A percentile compares a stretch with the other conserved stretches of the same genome.
phyloP scores from a whole-genome alignment of 2,329 filamentous ascomycete genomes.

The Clonostachys solani region DNA sequence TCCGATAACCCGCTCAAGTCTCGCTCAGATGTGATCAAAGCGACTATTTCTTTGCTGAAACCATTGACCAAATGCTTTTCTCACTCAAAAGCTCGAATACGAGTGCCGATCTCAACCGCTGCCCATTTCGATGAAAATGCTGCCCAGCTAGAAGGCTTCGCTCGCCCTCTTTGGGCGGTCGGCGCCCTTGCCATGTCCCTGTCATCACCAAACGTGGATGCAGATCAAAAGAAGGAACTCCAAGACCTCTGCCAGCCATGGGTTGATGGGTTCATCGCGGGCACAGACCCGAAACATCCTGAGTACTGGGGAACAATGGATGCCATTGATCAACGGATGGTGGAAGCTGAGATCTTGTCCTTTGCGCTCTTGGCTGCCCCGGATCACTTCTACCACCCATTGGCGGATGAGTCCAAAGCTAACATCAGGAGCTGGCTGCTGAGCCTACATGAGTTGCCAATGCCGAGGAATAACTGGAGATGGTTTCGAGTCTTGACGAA shows the following conservation, averaged over 20 bases:
- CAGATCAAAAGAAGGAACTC: background rate
- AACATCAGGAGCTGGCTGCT: conserved; percentile 35
- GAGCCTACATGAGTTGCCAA: conserved; percentile 34
- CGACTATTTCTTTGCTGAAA: conserved; percentile 22
- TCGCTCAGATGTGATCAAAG: conserved; percentile 26
- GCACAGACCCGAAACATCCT: conserved; percentile 21
- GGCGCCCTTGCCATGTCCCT: conserved; percentile 31
- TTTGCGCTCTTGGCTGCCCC: conserved; percentile 41
- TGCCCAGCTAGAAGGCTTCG: conserved; percentile 40
- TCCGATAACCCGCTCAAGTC: conserved; percentile 30
- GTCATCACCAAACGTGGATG: too few species aligned
- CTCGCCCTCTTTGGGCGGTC: conserved; percentile 29
- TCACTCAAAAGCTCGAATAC: conserved; percentile 23
- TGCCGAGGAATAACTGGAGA: conserved; percentile 45
- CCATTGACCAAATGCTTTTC: conserved; percentile 27
- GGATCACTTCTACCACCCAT: conserved; percentile 19
- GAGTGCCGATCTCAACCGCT: conserved; percentile 27
- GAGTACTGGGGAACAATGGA: conserved; percentile 44
- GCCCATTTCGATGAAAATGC: conserved; percentile 37
- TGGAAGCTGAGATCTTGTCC: conserved; percentile 46
- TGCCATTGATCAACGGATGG: conserved; percentile 46
- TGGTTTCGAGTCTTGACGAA: conserved; percentile 49
- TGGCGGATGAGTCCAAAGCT: conserved; percentile 17
- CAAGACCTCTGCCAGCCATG: conserved; percentile 10
- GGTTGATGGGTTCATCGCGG: conserved; percentile 20